Base-by-base conservation (phyloP, 441 rosid genomes). In the Arabidopsis hybrid region DNA sequence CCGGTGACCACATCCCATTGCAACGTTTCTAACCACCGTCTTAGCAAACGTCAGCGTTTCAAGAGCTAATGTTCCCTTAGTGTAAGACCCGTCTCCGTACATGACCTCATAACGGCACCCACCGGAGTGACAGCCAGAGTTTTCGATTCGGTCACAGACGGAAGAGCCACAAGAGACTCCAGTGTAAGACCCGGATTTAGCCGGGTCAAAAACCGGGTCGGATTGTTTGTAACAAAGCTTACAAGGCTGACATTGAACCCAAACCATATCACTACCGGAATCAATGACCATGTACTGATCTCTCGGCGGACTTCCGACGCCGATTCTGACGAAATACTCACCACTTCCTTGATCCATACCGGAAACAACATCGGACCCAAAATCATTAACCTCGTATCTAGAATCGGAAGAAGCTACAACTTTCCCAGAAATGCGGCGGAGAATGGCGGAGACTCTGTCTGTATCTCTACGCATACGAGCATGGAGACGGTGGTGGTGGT, bases 341-440 rank as follows among this genome's bases (percentile, higher is more conserved):
- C 99, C 99, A 6, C 99, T 95, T 0, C 99, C 99, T 78, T 95
- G 97, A 65, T 88, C 87, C 97, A 88, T 89, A 9, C 99, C 99
- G 1, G 99, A 95, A 3, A 89, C 86, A 39, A 85, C 95, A 26
- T 87, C 96, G 43, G 89, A 83, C 3, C 89, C 90, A 6, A 86
- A 83, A 61, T 85, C 92, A 34, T 81, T 67, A 59, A 72, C 74
- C 31, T 75, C 34, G 39, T 78, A 78, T 1, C 34, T 73, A 0
- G 74, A 63, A 17, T 26, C 18, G 21, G 4, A 26, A 34, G 36
- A 42, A 21, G 55, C 0, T 0, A 39, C 59, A 1, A 9, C 8
- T 38, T 32, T 56, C 0, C 73, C 63, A 4, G 88, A 78, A 26
- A 95, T 81, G 10, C 85, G 91, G 50, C 81, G 89, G 67, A 79